Percentiles rank a stretch among this genome's conserved stretches.
phyloP scores from a whole-genome alignment of 1,284 basidiomycete species.

The Leccinum proliferum region DNA sequence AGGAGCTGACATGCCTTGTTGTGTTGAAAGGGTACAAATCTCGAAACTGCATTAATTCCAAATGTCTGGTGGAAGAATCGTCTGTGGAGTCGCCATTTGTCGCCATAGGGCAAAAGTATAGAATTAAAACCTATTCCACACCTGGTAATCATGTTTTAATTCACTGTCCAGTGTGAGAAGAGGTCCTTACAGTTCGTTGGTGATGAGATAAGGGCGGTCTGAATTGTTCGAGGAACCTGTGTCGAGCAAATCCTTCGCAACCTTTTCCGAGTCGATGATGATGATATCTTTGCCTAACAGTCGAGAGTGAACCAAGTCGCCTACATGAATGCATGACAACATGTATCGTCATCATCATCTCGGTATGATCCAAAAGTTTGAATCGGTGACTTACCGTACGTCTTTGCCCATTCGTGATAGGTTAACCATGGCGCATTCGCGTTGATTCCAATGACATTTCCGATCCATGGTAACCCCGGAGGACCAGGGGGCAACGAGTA shows the following conservation, averaged over 20 bases:
- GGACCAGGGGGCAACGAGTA: not conserved
- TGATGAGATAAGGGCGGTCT: slow-evolving; percentile 10
- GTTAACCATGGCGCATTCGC: not conserved
- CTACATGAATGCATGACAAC: not conserved
- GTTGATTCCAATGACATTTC: not conserved
- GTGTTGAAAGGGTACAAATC: not conserved
- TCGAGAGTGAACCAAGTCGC: not conserved
- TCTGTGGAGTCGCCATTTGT: slow-evolving; percentile 1
- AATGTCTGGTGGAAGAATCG: not conserved
- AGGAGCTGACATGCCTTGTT: not conserved
- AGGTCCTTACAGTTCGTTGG: not conserved
- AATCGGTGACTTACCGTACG: not conserved
- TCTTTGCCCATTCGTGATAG: not conserved
- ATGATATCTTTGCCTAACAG: slow-evolving; percentile 10
- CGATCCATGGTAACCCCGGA: not conserved
- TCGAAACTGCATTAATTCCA: not conserved
- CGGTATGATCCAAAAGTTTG: not conserved
- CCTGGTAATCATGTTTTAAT: not conserved
- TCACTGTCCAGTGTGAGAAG: not conserved
- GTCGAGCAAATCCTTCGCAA: slow-evolving; percentile 20
- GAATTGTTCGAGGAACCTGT: slow-evolving; percentile 21
- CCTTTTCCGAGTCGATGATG: slow-evolving; percentile 23
- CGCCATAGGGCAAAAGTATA: not conserved
- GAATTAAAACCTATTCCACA: not conserved
- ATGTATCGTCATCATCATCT: not conserved